Conservation (phyloP, 768 basidiomycete genomes). For the Naganishia antarctica region DNA sequence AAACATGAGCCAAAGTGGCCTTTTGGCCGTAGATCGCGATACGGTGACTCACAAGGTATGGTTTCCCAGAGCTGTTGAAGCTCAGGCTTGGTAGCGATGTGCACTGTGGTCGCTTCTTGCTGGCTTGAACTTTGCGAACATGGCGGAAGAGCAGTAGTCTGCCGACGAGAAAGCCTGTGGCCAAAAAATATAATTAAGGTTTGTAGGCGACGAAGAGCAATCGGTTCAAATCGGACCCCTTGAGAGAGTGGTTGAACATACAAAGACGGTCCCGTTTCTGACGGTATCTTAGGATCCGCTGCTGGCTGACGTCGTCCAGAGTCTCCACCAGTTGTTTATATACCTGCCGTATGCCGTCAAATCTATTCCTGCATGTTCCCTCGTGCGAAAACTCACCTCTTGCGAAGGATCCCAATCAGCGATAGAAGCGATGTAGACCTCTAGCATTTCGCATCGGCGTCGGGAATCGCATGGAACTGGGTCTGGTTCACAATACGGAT, state of each 20-base stretch:
- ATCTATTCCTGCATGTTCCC: no score
- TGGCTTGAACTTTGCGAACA: not conserved
- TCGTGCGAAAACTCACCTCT: conserved; percentile 4
- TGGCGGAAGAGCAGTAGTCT: not conserved
- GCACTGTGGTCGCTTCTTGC: not conserved
- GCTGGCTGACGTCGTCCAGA: not conserved
- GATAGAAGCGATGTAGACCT: not conserved
- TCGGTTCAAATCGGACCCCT: no score
- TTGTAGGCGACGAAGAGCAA: not conserved
- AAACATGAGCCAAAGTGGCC: not conserved
- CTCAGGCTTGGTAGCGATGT: no score
- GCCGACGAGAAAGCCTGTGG: conserved; percentile 13
- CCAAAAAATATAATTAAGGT: no score
- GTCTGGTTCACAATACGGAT: no score
- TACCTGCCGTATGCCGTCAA: not conserved
- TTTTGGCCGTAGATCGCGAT: not conserved
- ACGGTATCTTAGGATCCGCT: conserved; percentile 2
- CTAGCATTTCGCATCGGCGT: no score
- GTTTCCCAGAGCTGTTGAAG: conserved; percentile 2
- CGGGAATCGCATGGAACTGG: no score
- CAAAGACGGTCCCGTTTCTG: not conserved
- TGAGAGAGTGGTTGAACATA: not conserved
- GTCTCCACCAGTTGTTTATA: conserved; percentile 4
- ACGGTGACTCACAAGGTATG: not conserved
- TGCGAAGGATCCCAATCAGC: not conserved